Percentiles rank a stretch among this genome's conserved stretches.
Evolutionary conservation across 768 basidiomycete genomes (phyloP).

Genomic region (Boletus sp.): DNA sequence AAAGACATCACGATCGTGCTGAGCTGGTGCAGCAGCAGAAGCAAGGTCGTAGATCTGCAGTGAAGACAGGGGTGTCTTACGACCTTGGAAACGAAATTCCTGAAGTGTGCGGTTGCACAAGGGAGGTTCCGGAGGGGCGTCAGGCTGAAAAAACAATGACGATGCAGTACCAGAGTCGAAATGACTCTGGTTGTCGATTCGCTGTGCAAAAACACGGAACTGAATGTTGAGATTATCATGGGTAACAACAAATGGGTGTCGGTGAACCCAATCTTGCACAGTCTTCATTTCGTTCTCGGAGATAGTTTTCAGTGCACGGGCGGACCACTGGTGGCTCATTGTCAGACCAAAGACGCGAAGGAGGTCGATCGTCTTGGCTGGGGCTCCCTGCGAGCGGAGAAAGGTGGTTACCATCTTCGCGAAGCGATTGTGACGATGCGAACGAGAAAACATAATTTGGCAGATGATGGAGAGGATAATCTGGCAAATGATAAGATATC

Average conservation of each 20-base stretch:
- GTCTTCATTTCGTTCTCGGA: neutral
- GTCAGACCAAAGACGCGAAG: neutral
- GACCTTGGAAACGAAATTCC: conserved; percentile 7
- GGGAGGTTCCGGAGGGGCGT: conserved; percentile 14
- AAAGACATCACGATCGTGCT: too few relatives aligned
- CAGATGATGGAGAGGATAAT: neutral
- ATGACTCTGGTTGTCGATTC: conserved; percentile 34
- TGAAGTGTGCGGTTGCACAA: conserved; percentile 21
- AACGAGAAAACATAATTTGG: neutral
- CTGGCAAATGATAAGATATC: too few relatives aligned
- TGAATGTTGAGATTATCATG: conserved; percentile 22
- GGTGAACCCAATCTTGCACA: conserved; percentile 11
- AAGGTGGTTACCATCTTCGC: neutral
- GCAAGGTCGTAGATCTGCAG: too few relatives aligned
- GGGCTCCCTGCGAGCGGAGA: too few relatives aligned
- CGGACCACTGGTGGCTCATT: neutral
- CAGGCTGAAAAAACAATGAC: conserved; percentile 32
- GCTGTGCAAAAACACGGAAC: conserved; percentile 38
- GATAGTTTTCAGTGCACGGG: neutral
- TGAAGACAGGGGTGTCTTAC: too few relatives aligned
- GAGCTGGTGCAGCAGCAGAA: too few relatives aligned
- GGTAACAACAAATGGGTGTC: neutral
- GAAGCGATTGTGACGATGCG: neutral
- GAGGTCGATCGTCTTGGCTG: neutral
- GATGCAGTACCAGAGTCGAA: conserved; percentile 38